A percentile compares a stretch with the other conserved stretches of the same genome.
These are phyloP conservation scores for Calonectria pauciramosa DNA, from an alignment of 2,329 filamentous ascomycete genomes.

Conservation along the genomic window DNA sequence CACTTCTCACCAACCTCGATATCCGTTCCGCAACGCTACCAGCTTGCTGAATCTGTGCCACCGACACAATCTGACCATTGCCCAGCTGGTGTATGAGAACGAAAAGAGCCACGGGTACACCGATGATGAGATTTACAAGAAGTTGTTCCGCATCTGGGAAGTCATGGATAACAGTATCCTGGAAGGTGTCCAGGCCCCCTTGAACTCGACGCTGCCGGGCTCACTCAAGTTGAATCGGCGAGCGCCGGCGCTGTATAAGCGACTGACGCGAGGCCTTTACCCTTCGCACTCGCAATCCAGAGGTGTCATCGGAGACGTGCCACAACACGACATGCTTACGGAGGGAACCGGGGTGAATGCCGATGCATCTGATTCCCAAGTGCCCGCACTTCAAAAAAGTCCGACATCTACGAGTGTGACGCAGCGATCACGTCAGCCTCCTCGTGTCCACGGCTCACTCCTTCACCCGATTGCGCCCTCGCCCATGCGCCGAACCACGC, in stretches of 20 bases:
- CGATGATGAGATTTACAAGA: conserved; percentile 63
- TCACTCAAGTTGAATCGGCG: conserved; percentile 63
- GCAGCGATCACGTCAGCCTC: conserved; percentile 47
- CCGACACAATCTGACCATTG: conserved; percentile 65
- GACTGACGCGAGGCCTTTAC: conserved; percentile 62
- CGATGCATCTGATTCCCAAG: not conserved
- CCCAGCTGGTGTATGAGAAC: conserved; percentile 66
- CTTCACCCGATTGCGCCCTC: conserved; percentile 62
- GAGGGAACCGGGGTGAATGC: not conserved
- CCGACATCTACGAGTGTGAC: conserved; percentile 6
- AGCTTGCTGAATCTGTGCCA: conserved; percentile 62
- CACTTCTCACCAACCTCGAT: conserved; percentile 54
- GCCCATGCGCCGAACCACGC: conserved; percentile 60
- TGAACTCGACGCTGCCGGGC: conserved; percentile 58
- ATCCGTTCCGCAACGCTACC: conserved; percentile 61
- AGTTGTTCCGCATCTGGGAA: conserved; percentile 63
- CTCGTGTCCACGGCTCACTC: conserved; percentile 59
- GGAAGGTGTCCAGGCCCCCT: conserved; percentile 61
- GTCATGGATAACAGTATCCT: conserved; percentile 67
- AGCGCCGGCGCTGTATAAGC: conserved; percentile 60
- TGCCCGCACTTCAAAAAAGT: not conserved
- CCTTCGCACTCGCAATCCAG: conserved; percentile 43
- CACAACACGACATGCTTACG: not conserved
- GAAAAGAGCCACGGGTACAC: conserved; percentile 65
- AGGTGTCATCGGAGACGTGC: not conserved